Conservation (phyloP, 441 rosid genomes). For the Macaranga tanarius region DNA sequence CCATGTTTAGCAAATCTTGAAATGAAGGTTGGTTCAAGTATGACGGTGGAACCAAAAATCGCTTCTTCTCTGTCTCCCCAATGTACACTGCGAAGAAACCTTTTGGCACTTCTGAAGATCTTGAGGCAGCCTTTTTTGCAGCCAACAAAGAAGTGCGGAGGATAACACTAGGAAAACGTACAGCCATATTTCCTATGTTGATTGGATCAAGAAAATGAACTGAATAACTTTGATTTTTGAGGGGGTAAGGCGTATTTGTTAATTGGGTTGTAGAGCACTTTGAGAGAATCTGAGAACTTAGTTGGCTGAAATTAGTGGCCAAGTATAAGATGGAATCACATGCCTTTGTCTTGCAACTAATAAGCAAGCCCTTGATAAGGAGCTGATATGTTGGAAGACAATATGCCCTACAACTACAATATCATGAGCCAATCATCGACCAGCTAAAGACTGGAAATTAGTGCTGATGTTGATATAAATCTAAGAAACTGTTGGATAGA, state of each 20-base stretch:
- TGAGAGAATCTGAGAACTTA: background rate
- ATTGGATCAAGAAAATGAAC: no score
- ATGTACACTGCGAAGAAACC: constrained; percentile 30
- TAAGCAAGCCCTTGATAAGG: background rate
- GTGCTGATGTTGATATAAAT: no score
- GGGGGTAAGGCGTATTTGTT: no score
- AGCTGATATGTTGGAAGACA: background rate
- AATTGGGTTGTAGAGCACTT: background rate
- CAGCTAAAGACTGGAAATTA: no score
- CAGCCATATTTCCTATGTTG: background rate
- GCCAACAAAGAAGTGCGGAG: constrained; percentile 4
- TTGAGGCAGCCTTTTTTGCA: background rate
- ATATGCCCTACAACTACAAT: no score
- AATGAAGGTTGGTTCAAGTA: no score
- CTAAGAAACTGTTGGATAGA: no score
- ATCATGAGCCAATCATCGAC: no score
- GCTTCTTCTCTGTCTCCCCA: constrained; percentile 24
- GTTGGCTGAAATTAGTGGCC: constrained; percentile 8
- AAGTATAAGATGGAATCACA: constrained; percentile 17
- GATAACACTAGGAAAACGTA: background rate
- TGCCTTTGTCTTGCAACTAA: constrained; percentile 27
- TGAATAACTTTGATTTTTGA: no score
- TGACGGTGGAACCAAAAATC: constrained; percentile 21
- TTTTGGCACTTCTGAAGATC: constrained; percentile 22
- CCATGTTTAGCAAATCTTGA: no score